Evolutionary conservation across 192 early-diverging fungal species (phyloP).

Genomic region (Physocladia obscura): DNA sequence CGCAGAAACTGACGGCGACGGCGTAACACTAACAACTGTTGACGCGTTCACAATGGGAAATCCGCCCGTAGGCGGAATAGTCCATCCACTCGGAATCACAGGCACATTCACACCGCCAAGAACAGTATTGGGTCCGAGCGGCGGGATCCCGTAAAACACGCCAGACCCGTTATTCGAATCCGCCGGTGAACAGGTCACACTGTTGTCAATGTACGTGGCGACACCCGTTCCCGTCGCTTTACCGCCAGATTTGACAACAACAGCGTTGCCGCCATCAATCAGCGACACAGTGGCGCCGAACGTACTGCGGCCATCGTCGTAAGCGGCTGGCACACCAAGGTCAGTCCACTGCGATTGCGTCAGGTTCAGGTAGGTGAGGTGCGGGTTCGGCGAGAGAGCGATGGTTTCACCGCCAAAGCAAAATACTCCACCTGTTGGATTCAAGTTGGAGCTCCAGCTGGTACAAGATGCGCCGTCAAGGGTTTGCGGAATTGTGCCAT

Average conservation of each 20-base stretch:
- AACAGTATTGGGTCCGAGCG: neutral
- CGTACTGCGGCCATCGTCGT: neutral
- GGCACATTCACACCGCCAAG: neutral
- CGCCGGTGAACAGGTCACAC: neutral
- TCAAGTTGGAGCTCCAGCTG: neutral
- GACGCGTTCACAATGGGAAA: conserved; percentile 16
- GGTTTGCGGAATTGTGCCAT: neutral
- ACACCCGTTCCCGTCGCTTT: neutral
- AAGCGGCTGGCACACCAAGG: neutral
- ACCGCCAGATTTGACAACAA: conserved; percentile 16
- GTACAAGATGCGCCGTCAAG: conserved; percentile 17
- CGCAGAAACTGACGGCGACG: too few relatives aligned
- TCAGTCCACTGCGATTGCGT: neutral
- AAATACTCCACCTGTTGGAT: conserved; percentile 13
- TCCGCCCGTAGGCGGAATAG: neutral
- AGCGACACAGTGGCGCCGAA: conserved; percentile 10
- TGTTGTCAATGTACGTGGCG: neutral
- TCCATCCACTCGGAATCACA: conserved; percentile 9
- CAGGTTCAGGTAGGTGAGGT: conserved; percentile 11
- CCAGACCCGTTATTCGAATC: conserved; percentile 5
- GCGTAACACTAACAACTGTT: neutral
- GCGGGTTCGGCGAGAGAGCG: conserved; percentile 5
- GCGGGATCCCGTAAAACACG: conserved; percentile 12
- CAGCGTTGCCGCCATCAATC: conserved; percentile 1
- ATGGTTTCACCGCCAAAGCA: conserved; percentile 20